Evolutionary conservation across 345 rosid species (phyloP), one percentile per base, ranked within the genome.

Genomic region (Anastatica hierochuntica): DNA sequence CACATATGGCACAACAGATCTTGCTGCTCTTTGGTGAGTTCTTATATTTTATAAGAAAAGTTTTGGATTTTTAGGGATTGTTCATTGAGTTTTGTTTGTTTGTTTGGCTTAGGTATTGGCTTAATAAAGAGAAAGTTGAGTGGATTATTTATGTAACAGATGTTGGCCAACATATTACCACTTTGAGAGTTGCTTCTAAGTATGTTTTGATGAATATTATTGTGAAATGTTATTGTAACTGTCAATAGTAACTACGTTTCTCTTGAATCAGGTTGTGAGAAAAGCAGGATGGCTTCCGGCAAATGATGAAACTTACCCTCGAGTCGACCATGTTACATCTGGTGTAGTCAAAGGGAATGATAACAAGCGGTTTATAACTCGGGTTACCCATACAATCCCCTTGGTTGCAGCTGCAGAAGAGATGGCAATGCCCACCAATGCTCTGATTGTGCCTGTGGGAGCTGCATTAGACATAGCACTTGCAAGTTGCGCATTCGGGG

Each of bases 261-360:
- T 55, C 56, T 36, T 53, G 38, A 58, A 58, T 45, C 79, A 92
- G 96, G 95, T 96, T 64, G 94, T 95, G 34, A 85, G 68, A 60
- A 77, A 62, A 67, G 95, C 95, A 15, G 90, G 88, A 23, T 88
- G 92, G 95, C 90, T 92, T 55, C 96, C 98, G n/a, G 49, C 64
- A 11, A 73, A 62, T 54, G 80, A 72, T 51, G 58, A 58, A 19
- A 20, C 49, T 14, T 88, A 72, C 49, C 96, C 98, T 29, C 83
- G 73, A 72, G 66, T 70, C 61, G 80, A 62, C 70, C 98, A 92
- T 74, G 96, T 92, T 54, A 85, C 90, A 37, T 88, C 88, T 77
- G 96, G 98, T 47, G 88, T 88, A 63, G 98, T 92, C 71, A 79
- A 78, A 49, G 98, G 98, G 63, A 95, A 84, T n/a, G 98, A 92